Evolutionary conservation across 225 moss, liverwort and hornwort species (phyloP), one percentile per base, ranked within the genome.

Genomic region (Neckera pumila): DNA sequence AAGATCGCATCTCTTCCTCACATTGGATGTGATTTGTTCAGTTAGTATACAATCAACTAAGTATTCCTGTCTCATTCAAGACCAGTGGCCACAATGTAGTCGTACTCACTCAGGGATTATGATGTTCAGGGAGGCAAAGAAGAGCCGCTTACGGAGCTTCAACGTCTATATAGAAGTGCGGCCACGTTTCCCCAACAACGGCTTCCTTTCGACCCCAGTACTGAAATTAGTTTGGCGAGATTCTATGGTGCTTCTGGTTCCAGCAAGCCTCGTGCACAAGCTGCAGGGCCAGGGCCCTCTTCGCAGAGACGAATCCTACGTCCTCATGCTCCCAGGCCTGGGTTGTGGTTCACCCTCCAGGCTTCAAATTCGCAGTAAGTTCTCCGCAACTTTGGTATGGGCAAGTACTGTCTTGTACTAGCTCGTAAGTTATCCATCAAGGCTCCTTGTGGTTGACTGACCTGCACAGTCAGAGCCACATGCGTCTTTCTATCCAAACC

Each of bases 331-430:
- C 90, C 90, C n/a, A 87, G 81, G 73, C 82, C 92, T 73, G 93
- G 91, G 7, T 87, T 93, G 83, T 93, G 93, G 93, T 92, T 93
- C 75, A 93, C 89, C 84, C 93, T 93, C 57, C 89, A 86, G 67
- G 90, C 87, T 73, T 86, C 89, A 40, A 72, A 79, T 80, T 88
- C 86, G 38, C 93, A 88, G 93, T 93, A 92, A 93, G 92, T 90
- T 31, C 57, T 86, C 73, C 79, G 86, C 65, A 72, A n/a, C 64
- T 78, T 87, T 79, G 62, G 72, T 84, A 47, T 90, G 72, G 26
- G 62, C 57, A 76, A 81, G 74, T 43, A 51, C 62, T 74, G 72
- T n/a, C 57, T 69, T 43, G 83, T 49, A 59, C 64, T 42, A 8
- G 53, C 88, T 75, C 78, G 86, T 86, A 89, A 90, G 91, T 89